These are phyloP conservation scores for Apiotrichum domesticum DNA, from an alignment of 1,284 basidiomycete genomes.

Conservation along the genomic window DNA sequence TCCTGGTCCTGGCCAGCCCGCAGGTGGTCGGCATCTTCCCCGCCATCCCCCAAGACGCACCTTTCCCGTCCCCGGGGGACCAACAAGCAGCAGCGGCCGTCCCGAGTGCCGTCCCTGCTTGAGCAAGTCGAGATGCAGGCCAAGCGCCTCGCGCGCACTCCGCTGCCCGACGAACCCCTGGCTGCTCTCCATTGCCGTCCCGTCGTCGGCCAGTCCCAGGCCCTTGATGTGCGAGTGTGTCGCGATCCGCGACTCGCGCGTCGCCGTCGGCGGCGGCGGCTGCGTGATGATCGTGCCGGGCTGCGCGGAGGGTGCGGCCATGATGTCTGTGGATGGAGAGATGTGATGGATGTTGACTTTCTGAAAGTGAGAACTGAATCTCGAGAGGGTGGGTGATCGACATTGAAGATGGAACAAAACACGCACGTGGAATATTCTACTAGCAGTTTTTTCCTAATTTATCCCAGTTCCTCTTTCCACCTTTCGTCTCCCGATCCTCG, in stretches of 20 bases:
- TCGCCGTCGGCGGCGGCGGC: conserved; percentile 41
- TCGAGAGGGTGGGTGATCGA: neutral
- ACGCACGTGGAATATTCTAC: conserved; percentile 4
- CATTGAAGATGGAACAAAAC: neutral
- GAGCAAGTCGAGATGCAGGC: conserved; percentile 42
- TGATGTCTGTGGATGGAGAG: conserved; percentile 4
- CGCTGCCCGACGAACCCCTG: conserved; percentile 90
- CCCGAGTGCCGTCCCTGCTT: conserved; percentile 42
- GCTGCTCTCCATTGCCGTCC: conserved; percentile 63
- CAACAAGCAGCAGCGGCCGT: conserved; percentile 45
- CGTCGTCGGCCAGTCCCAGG: conserved; percentile 81
- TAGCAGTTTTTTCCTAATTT: conserved; percentile 13
- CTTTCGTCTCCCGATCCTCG: neutral
- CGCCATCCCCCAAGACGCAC: conserved; percentile 18
- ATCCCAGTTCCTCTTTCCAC: conserved; percentile 3
- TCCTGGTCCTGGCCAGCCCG: too few species aligned
- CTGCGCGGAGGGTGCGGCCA: conserved; percentile 15
- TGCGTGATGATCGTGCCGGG: conserved; percentile 38
- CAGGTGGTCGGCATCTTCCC: neutral
- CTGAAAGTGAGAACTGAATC: neutral
- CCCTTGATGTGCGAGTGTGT: conserved; percentile 61
- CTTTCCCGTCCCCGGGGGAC: conserved; percentile 47
- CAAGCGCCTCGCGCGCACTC: conserved; percentile 72
- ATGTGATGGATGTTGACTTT: neutral
- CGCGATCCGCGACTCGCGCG: conserved; percentile 44